Evolutionary conservation across 352 stramenopile genomes (phyloP), one percentile per base, ranked within the genome.

Genomic region (Pythium guiyangense): DNA sequence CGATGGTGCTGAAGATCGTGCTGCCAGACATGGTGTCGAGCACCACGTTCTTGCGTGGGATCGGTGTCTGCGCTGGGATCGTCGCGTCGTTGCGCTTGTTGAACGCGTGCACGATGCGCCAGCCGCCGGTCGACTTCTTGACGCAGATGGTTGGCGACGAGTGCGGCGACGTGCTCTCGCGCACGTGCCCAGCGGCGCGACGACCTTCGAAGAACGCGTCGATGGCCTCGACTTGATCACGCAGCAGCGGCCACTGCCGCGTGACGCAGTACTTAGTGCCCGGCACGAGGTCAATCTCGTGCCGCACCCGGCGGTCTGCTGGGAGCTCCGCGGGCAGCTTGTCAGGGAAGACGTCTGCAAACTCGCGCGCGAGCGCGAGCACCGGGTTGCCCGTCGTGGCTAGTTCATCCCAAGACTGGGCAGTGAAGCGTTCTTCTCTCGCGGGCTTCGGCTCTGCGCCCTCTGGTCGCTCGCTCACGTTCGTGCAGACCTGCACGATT

Each of bases 21-120:
- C 66, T 73, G 18, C 52, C 57, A 11, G 31, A 15, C 62, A 77
- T 74, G 26, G 10, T 44, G 37, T 71, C 35, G 1, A 68, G 35
- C 6, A 72, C 42, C 6, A 76, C 43, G 29, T 70, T 59, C 22
- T 75, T 69, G 0, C 67, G 25, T 0, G 64, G 61, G 14, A 75
- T 73, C 50, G 57, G 70, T 22, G 55, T 75, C 31, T 73, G 63
- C 17, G 66, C 56, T 1, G 60, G 57, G 4, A 76, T 59, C 0
- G 61, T 76, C 1, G 44, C 59, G 2, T 48, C 49, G 42, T 79
- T 79, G 2, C 72, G 52, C 47, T 69, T 76, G 52, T 74, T 74
- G 49, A 61, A 72, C 1, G 59, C 62, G 39, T 76, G 67, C n/a
- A 79, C 59, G 45, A 75, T 71, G 6, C 54, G 43, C 57, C 67